phyloP scores from a whole-genome alignment of 2,329 filamentous ascomycete genomes.

The Cladobotryum mycophilum region DNA sequence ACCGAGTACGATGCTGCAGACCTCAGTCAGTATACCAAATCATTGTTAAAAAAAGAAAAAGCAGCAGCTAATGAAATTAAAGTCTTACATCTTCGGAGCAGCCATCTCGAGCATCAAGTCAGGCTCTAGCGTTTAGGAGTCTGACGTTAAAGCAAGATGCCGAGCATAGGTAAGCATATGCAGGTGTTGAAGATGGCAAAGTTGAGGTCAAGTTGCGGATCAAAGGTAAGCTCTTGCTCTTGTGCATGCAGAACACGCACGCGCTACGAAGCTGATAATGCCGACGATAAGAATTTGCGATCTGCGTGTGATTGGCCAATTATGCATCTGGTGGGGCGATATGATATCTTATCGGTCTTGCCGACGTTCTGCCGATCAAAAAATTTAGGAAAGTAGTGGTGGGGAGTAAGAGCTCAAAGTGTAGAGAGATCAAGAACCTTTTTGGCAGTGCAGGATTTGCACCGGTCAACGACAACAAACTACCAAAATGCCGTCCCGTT shows the following conservation, averaged over 20 bases:
- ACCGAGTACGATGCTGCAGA: constrained; percentile 70
- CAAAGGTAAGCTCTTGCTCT: not conserved
- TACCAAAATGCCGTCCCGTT: constrained; percentile 53
- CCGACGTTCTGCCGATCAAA: constrained; percentile 29
- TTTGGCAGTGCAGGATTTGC: constrained; percentile 17
- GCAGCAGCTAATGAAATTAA: not conserved
- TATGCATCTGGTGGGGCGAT: constrained; percentile 3
- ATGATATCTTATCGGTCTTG: constrained; percentile 30
- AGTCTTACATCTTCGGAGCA: constrained; percentile 41
- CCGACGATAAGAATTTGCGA: constrained; percentile 23
- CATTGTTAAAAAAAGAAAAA: not conserved
- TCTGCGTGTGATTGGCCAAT: constrained; percentile 24
- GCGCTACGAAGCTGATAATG: not conserved
- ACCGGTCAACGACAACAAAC: constrained; percentile 15
- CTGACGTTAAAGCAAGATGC: not conserved
- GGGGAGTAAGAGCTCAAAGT: constrained; percentile 21
- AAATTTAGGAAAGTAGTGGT: constrained; percentile 26
- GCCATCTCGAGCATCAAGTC: constrained; percentile 30
- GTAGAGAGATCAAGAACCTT: constrained; percentile 15
- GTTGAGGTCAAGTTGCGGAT: not conserved
- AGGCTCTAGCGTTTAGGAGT: not conserved
- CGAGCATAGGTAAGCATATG: not conserved
- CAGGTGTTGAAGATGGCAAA: not conserved
- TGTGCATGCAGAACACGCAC: not conserved
- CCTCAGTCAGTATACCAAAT: not conserved